Evolutionary conservation across 2,329 filamentous ascomycete species (phyloP), one percentile per base, ranked within the genome.

Genomic region (Sporothrix phasma): DNA sequence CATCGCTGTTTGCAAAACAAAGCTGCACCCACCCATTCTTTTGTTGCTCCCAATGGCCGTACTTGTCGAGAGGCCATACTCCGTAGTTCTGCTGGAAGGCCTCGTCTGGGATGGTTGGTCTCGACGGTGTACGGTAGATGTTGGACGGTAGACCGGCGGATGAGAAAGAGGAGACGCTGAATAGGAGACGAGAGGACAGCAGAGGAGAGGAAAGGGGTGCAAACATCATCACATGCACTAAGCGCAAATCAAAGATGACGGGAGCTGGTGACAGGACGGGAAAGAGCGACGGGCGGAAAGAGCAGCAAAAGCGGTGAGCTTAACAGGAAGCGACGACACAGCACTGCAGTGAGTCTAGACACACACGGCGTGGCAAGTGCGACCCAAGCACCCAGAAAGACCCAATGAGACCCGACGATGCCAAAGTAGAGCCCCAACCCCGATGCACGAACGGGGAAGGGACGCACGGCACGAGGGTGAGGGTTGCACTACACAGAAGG

Each of bases 381-480:
- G 37, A 43, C 54, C 47, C 54, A 39, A 26, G 19, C 3, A 10
- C 46, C 10, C 22, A 11, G 26, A 24, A 19, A 22, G 41, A 34
- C 26, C 24, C 41, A 37, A n/a, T n/a, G n/a, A 29, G 31, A 47
- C 31, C 24, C 24, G n/a, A n/a, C n/a, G n/a, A n/a, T n/a, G n/a
- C n/a, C n/a, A n/a, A n/a, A n/a, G n/a, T n/a, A n/a, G n/a, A n/a
- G n/a, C n/a, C n/a, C n/a, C n/a, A n/a, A n/a, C n/a, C n/a, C n/a
- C 43, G 58, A 61, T 56, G 51, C 31, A 37, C 51, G 51, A 58
- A 58, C 43, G 22, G 37, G 51, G 51, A 56, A 56, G 51, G 51
- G 51, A 56, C 51, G 31, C n/a, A 39, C 51, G 51, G 39, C 51
- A 31, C 13, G 51, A 56, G 51, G 51, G 51, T 17, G 51, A 26